A percentile compares a stretch with the other conserved stretches of the same genome.
Conservation (phyloP, 768 basidiomycete genomes). For the Omphalotus guepiniiformis region DNA sequence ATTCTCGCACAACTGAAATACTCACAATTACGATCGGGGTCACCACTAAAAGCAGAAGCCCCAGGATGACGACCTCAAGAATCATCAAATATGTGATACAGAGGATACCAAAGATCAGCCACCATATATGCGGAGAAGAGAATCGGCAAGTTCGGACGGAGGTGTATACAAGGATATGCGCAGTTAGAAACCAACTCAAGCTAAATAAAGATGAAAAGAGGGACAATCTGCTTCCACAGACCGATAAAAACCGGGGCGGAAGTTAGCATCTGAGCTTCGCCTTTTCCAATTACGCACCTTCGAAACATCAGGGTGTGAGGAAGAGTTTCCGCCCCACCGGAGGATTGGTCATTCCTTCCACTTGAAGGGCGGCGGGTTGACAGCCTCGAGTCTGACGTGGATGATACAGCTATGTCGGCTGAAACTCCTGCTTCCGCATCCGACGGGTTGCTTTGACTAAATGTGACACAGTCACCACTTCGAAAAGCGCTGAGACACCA, state of each 20-base stretch:
- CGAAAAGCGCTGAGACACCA: slow-evolving; percentile 15
- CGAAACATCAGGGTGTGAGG: slow-evolving; percentile 23
- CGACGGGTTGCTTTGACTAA: neutral
- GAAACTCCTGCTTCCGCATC: slow-evolving; percentile 3
- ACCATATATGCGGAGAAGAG: slow-evolving; percentile 80
- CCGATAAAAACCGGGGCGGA: slow-evolving; percentile 14
- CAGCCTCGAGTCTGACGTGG: neutral
- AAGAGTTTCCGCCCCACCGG: slow-evolving; percentile 1
- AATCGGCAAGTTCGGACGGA: slow-evolving; percentile 69
- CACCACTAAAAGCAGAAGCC: slow-evolving; percentile 72
- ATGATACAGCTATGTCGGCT: neutral
- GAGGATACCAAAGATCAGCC: slow-evolving; percentile 77
- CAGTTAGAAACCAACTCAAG: slow-evolving; percentile 79
- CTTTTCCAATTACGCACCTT: slow-evolving; percentile 17
- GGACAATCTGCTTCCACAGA: slow-evolving; percentile 43
- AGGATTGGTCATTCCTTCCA: too few relatives aligned
- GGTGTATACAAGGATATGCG: slow-evolving; percentile 76
- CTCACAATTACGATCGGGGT: slow-evolving; percentile 77
- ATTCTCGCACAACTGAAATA: slow-evolving; percentile 9
- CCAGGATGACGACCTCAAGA: slow-evolving; percentile 67
- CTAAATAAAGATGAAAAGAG: slow-evolving; percentile 65
- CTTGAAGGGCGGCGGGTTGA: neutral
- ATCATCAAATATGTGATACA: slow-evolving; percentile 77
- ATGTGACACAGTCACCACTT: neutral
- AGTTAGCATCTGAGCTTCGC: neutral